A percentile compares a stretch with the other conserved stretches of the same genome.
These are phyloP conservation scores for Coniophora puteana DNA, from an alignment of 1,284 basidiomycete genomes.

Conservation along the genomic window DNA sequence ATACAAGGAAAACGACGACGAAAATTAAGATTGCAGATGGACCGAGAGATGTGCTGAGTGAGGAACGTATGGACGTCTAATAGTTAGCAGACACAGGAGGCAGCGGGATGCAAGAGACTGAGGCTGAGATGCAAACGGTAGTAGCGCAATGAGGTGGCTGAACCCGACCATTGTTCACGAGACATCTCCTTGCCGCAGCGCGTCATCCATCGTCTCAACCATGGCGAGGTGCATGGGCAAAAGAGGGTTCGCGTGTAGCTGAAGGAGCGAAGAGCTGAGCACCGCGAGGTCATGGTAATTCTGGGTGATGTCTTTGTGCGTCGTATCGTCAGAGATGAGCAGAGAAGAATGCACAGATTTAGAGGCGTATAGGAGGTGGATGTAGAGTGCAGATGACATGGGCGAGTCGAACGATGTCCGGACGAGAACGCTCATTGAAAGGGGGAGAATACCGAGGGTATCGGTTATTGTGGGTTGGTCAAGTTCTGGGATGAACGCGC, in stretches of 20 bases:
- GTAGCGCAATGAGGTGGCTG: too few relatives aligned
- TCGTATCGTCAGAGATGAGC: constrained; percentile 31
- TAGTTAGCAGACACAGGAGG: neutral
- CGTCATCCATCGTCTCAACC: constrained; percentile 52
- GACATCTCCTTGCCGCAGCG: constrained; percentile 26
- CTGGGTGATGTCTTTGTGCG: constrained; percentile 55
- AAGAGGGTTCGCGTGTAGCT: constrained; percentile 40
- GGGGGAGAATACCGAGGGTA: constrained; percentile 44
- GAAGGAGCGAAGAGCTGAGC: constrained; percentile 50
- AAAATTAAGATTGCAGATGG: constrained; percentile 1
- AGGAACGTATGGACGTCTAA: too few relatives aligned
- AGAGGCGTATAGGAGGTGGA: constrained; percentile 54
- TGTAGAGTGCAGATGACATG: constrained; percentile 42
- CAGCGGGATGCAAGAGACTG: neutral
- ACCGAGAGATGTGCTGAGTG: too few relatives aligned
- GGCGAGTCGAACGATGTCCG: constrained; percentile 37
- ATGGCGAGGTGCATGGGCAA: constrained; percentile 70
- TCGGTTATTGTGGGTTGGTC: constrained; percentile 20
- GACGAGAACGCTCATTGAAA: constrained; percentile 54
- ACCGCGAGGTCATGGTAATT: constrained; percentile 67
- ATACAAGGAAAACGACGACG: neutral
- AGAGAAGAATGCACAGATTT: constrained; percentile 38
- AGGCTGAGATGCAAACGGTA: too few relatives aligned
- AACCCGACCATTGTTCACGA: too few relatives aligned
- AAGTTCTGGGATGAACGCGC: constrained; percentile 28